Evolutionary conservation across 768 basidiomycete genomes (phyloP).

Genomic region (Tremella yokohamensis): DNA sequence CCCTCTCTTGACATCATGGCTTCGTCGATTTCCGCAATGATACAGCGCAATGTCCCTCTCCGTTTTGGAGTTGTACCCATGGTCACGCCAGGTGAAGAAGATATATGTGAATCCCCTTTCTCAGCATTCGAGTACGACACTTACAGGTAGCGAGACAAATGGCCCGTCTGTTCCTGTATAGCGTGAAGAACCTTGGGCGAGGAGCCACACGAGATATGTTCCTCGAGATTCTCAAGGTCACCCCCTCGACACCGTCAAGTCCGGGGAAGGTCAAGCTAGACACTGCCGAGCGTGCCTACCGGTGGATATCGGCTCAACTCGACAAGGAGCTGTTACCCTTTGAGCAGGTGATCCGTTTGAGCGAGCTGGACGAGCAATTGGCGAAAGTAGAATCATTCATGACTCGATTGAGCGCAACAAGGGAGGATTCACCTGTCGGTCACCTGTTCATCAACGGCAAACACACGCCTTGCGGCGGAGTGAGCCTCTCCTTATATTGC

Average conservation of each 20-base stretch:
- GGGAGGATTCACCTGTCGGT: conserved; percentile 54
- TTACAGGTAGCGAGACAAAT: conserved; percentile 60
- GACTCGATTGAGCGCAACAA: conserved; percentile 60
- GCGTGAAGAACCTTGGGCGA: conserved; percentile 63
- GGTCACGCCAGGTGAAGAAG: conserved; percentile 56
- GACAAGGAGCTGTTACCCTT: conserved; percentile 35
- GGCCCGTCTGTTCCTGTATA: conserved; percentile 68
- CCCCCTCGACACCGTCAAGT: conserved; percentile 20
- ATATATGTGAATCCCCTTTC: conserved; percentile 34
- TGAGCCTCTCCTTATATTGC: conserved; percentile 50
- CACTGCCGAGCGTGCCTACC: conserved; percentile 26
- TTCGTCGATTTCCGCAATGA: conserved; percentile 64
- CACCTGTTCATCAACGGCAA: conserved; percentile 89
- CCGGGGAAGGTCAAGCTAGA: conserved; percentile 29
- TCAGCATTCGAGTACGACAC: neutral
- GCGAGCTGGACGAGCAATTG: conserved; percentile 47
- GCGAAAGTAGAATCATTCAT: conserved; percentile 59
- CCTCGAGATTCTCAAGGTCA: conserved; percentile 30
- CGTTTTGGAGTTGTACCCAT: conserved; percentile 82
- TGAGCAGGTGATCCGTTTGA: conserved; percentile 32
- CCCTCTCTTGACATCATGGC: conserved; percentile 63
- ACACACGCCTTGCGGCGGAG: conserved; percentile 65
- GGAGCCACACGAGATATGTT: conserved; percentile 63
- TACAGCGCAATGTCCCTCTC: conserved; percentile 69
- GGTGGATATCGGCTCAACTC: conserved; percentile 12